These are phyloP conservation scores for Closterium sp. DNA, from an alignment of 139 green algal genomes.

Conservation along the genomic window DNA sequence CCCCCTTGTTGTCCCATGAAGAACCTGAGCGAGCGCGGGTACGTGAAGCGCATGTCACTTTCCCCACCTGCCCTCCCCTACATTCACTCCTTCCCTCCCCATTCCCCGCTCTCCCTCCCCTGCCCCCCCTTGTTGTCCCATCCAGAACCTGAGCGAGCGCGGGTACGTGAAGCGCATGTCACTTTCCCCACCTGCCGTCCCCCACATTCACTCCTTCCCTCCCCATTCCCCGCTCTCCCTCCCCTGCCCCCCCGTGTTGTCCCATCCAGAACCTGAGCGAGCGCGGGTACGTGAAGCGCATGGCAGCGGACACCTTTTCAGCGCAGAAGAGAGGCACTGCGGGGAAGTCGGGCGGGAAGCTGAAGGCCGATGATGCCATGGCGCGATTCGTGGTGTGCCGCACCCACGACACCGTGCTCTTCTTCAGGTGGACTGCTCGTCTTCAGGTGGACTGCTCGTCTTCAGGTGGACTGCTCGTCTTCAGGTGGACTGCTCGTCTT, in stretches of 20 bases:
- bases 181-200: too few species aligned
- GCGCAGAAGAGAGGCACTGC: slow-evolving; percentile 30
- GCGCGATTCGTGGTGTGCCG: slow-evolving; percentile 62
- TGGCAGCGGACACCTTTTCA: slow-evolving; percentile 66
- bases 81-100: too few species aligned
- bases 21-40: slow-evolving; percentile 69
- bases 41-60: slow-evolving; percentile 84
- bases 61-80: too few species aligned
- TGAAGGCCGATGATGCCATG: slow-evolving; percentile 54
- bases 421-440: slow-evolving; percentile 61
- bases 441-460: too few species aligned
- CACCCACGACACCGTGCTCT: slow-evolving; percentile 76
- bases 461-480: too few species aligned
- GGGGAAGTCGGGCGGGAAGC: background rate
- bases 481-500: too few species aligned
- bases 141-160: too few species aligned
- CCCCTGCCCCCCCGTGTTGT: background rate
- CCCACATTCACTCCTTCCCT: background rate
- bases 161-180: too few species aligned
- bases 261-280: slow-evolving; percentile 68
- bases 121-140: too few species aligned
- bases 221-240: background rate
- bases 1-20: slow-evolving; percentile 54
- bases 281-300: slow-evolving; percentile 84
- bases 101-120: too few species aligned